Percentiles rank a stretch among this genome's conserved stretches.
Conservation (phyloP, 2,329 filamentous ascomycete genomes). For the Plenodomus biglobosus region DNA sequence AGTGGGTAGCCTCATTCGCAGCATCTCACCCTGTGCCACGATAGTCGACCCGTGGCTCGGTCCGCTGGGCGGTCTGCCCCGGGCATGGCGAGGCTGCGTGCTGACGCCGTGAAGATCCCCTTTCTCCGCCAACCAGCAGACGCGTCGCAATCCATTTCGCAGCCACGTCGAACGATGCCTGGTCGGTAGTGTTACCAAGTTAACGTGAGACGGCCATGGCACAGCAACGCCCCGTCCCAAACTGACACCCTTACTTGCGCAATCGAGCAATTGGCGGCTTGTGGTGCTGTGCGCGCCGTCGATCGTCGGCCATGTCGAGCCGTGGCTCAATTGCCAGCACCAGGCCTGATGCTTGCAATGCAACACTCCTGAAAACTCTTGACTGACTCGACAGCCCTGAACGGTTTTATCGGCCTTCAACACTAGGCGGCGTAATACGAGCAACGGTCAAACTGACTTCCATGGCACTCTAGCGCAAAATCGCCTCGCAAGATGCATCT, state of each 20-base stretch:
- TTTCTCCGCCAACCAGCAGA: background rate
- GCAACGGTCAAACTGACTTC: background rate
- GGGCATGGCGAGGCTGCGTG: background rate
- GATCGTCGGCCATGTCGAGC: background rate
- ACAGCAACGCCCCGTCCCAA: background rate
- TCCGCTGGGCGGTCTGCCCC: background rate
- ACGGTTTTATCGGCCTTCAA: too few relatives aligned
- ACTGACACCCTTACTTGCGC: background rate
- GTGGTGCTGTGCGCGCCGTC: too few relatives aligned
- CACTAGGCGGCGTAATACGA: background rate
- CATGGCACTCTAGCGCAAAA: too few relatives aligned
- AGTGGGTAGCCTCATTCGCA: background rate
- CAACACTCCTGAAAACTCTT: background rate
- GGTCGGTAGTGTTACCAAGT: background rate
- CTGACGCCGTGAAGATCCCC: background rate
- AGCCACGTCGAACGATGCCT: background rate
- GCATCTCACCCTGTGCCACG: background rate
- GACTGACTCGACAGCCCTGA: background rate
- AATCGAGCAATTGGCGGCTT: background rate
- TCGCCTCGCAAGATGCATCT: background rate
- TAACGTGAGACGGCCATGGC: background rate
- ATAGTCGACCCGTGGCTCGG: background rate
- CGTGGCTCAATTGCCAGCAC: background rate
- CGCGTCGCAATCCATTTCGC: background rate
- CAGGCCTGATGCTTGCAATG: background rate